Base-by-base conservation (phyloP, 441 rosid genomes). In the Mallotus japonicus region DNA sequence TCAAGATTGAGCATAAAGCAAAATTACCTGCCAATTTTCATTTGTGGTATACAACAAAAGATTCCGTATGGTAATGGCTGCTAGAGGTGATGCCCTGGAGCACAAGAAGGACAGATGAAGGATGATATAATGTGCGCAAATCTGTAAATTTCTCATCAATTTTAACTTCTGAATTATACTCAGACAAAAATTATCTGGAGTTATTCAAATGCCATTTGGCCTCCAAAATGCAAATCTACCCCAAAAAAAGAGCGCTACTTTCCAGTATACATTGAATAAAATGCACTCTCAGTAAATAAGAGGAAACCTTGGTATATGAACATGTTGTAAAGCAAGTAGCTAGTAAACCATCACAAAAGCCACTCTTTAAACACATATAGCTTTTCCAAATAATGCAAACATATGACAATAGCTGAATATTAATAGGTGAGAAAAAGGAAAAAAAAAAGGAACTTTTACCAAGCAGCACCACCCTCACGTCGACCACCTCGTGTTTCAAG, bases 11-110 rank as follows among this genome's bases (percentile, higher is more conserved):
- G 56, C 61, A 32, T 67, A 15, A 2, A 22, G 71, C 50, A 72
- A 71, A 65, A 73, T 74, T 81, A 95, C 99, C 98, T 93, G 84
- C 99, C 99, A 95, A 74, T 84, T 89, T 87, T 95, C 99, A 65
- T 95, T 90, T 59, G 98, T 95, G 32, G 96, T 88, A 80, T 82
- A 90, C 64, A 95, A 81, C 57, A 87, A 77, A 78, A 95, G 92
- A 83, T 92, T 93, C 63, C 86, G 93, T 70, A 93, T 90, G 3
- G 98, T 95, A 75, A 95, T 80, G 72, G 97, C 89, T 78, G 98
- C 99, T 86, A 95, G 78, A 32, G 99, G 99, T 67, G 98, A 77
- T 67, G 95, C 96, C 99, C 99, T 95, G 71, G 55, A 80, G 78
- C 75, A 78, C 14, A 69, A 28, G 58, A 73, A 70, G 80, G 50